Percentiles rank a stretch among this genome's conserved stretches.
phyloP scores from a whole-genome alignment of 495 filamentous ascomycete genomes.

The Thermochaetoides thermophila region DNA sequence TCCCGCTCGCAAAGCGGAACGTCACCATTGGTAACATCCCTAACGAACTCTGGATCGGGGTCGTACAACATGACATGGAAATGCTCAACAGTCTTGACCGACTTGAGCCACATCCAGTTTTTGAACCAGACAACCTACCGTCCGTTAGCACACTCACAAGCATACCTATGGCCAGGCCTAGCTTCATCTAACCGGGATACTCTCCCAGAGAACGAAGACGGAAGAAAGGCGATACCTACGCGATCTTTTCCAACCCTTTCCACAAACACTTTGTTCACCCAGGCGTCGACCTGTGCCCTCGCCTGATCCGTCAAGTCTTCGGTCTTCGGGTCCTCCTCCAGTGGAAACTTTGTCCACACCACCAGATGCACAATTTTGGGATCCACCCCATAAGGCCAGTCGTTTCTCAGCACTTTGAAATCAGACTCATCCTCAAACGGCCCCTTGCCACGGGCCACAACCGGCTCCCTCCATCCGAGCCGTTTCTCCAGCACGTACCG shows the following conservation, averaged over 20 bases:
- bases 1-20: conserved; percentile 36
- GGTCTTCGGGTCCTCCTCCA: conserved; percentile 47
- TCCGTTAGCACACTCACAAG: neutral
- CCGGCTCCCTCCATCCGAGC: conserved; percentile 42
- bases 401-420: conserved; percentile 63
- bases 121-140: conserved; percentile 71
- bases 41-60: conserved; percentile 52
- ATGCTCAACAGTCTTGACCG: conserved; percentile 76
- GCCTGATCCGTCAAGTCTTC: conserved; percentile 50
- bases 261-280: conserved; percentile 48
- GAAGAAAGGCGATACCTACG: neutral
- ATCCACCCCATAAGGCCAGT: conserved; percentile 84
- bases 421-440: conserved; percentile 40
- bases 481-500: conserved; percentile 53
- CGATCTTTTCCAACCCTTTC: conserved; percentile 10
- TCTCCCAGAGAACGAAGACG: neutral
- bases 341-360: conserved; percentile 76
- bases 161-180: too few species aligned
- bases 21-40: conserved; percentile 61
- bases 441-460: conserved; percentile 16
- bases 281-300: conserved; percentile 49
- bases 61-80: conserved; percentile 84
- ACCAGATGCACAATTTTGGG: conserved; percentile 63
- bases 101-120: conserved; percentile 74
- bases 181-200: neutral